Evolutionary conservation across 495 filamentous ascomycete genomes (phyloP), one percentile per base, ranked within the genome.

Genomic region (Sordaria brevicollis): DNA sequence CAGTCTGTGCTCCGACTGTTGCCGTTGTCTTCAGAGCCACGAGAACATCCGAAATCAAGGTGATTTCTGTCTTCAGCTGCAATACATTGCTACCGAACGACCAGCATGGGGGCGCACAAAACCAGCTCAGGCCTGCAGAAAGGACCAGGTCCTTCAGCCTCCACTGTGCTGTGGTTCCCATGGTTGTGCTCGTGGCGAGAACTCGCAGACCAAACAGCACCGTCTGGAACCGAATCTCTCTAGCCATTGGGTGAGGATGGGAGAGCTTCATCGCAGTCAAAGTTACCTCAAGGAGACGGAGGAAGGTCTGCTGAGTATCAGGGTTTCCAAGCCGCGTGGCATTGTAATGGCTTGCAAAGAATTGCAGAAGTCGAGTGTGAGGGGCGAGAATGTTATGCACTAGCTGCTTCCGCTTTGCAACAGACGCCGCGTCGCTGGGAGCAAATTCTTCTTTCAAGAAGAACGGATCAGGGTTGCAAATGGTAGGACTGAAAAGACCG

Each of bases 41-140:
- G 34, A 87, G 81, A 39, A 97, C 89, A 79, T 98, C 94, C 10
- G 84, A 83, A 8, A 99, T 86, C 36, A 98, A 79, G 71, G 89
- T 90, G 36, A 91, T 88, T 79, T 99, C 96, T 0, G 96, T 93
- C 79, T 95, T 98, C 35, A 98, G 85, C 76, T 98, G 95, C 8
- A 97, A 82, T 65, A 91, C 85, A 76, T 97, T 97, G 70, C 94
- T 93, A 49, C 96, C 96, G 77, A 96, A 98, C 3, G 94, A 96
- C 95, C 95, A 99, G 71, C 88, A 86, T 37, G 96, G 92, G 17
- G 91, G 82, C 71, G 89, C 86, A 41, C 84, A 88, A 78, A 98
- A 99, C 96, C 96, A 98, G 67, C 86, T 88, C 8, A 99, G 82
- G 39, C 86, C 93, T 29, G 92, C 93, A 31, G 92, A 93, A 15